Conservation (phyloP, 495 filamentous ascomycete species). For the Hyaloscypha finlandica region DNA sequence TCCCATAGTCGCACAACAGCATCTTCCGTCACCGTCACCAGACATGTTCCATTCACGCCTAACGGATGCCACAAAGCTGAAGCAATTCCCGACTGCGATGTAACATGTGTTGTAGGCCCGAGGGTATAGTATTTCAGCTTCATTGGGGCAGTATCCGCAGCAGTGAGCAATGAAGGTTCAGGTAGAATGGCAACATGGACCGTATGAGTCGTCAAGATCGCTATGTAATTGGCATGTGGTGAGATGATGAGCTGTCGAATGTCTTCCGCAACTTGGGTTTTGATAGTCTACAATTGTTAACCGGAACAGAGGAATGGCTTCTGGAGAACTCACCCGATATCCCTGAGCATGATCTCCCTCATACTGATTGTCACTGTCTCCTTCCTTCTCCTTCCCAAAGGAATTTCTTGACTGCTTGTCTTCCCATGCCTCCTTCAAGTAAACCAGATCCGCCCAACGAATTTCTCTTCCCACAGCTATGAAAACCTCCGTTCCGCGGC, state of each 20-base stretch:
- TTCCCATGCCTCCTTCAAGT: slow-evolving; percentile 71
- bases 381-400: slow-evolving; percentile 25
- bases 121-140: slow-evolving; percentile 81
- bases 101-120: slow-evolving; percentile 85
- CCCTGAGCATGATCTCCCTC: slow-evolving; percentile 39
- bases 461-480: slow-evolving; percentile 83
- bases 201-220: slow-evolving; percentile 80
- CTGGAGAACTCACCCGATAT: slow-evolving; percentile 45
- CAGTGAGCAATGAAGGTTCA: slow-evolving; percentile 69
- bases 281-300: slow-evolving; percentile 57
- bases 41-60: slow-evolving; percentile 66
- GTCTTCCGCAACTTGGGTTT: slow-evolving; percentile 67
- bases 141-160: slow-evolving; percentile 62
- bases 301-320: slow-evolving; percentile 18
- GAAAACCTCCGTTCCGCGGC: slow-evolving; percentile 77
- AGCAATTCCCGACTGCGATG: slow-evolving; percentile 72
- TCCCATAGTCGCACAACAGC: slow-evolving; percentile 89
- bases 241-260: slow-evolving; percentile 83
- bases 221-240: slow-evolving; percentile 74
- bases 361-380: slow-evolving; percentile 27
- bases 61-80: slow-evolving; percentile 88
- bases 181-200: slow-evolving; percentile 80
- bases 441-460: slow-evolving; percentile 77
- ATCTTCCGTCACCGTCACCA: slow-evolving; percentile 84
- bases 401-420: slow-evolving; percentile 44